Conservation (phyloP, 352 stramenopile species). For the Phytophthora lateralis region DNA sequence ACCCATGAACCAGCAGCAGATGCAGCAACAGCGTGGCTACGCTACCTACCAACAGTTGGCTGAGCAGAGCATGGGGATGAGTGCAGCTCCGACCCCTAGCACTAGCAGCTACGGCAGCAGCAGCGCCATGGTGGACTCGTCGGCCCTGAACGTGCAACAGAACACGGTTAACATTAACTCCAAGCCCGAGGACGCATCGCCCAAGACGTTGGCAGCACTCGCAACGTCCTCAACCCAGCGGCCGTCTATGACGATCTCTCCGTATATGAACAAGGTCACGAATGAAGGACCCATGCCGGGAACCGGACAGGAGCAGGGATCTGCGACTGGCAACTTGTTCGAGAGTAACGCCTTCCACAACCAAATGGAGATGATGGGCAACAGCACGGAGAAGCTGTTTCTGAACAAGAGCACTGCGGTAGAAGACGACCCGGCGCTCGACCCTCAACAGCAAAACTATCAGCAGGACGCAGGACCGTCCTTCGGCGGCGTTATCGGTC, state of each 20-base stretch:
- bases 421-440: conserved; percentile 39
- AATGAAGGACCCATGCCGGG: conserved; percentile 15
- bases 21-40: conserved; percentile 50
- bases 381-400: conserved; percentile 42
- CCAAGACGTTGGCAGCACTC: conserved; percentile 43
- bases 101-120: conserved; percentile 35
- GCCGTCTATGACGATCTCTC: conserved; percentile 67
- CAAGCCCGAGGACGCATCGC: conserved; percentile 41
- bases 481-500: conserved; percentile 43
- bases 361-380: conserved; percentile 65
- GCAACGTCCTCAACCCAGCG: conserved; percentile 44
- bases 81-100: conserved; percentile 20
- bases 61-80: conserved; percentile 31
- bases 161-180: conserved; percentile 47
- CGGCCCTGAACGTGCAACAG: conserved; percentile 38
- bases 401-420: conserved; percentile 39
- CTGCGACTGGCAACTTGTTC: conserved; percentile 62
- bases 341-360: conserved; percentile 74
- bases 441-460: conserved; percentile 29
- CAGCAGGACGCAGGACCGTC: conserved; percentile 20
- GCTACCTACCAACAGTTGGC: conserved; percentile 46
- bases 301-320: conserved; percentile 28
- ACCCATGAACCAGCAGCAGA: conserved; percentile 42
- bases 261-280: conserved; percentile 76
- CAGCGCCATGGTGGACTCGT: conserved; percentile 21